Evolutionary conservation across 257 asterid species (phyloP).

Genomic region (Primulina eburnea): DNA sequence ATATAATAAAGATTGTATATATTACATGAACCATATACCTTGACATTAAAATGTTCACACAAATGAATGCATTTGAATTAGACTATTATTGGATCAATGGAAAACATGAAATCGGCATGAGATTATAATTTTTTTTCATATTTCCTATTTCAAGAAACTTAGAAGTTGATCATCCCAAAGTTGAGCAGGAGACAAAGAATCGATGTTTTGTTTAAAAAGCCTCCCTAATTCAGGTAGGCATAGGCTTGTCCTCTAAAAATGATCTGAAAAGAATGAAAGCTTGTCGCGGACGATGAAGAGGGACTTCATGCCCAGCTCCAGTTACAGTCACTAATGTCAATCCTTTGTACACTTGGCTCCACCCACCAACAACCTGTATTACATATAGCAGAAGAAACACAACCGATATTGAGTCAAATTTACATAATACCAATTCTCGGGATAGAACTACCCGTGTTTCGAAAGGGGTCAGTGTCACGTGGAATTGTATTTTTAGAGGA

Average conservation of each 20-base stretch:
- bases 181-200: background rate
- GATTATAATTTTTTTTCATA: constrained; percentile 4
- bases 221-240: constrained; percentile 43
- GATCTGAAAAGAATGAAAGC: constrained; percentile 74
- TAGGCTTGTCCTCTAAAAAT: constrained; percentile 68
- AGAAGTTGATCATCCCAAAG: background rate
- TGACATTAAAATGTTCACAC: too few relatives aligned
- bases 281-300: constrained; percentile 93
- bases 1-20: too few relatives aligned
- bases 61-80: too few relatives aligned
- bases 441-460: background rate
- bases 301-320: constrained; percentile 99
- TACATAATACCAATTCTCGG: background rate
- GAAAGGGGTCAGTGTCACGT: background rate
- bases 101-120: background rate
- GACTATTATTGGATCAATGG: background rate
- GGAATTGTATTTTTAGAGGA: background rate
- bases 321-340: constrained; percentile 74
- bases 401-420: background rate
- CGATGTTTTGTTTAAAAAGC: constrained; percentile 5
- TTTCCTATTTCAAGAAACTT: background rate
- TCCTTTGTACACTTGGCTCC: constrained; percentile 96
- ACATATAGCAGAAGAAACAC: background rate
- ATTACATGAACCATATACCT: too few relatives aligned
- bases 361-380: constrained; percentile 79